Percentiles rank a stretch among this genome's conserved stretches.
These are phyloP conservation scores for Hirsutella rhossiliensis DNA, from an alignment of 2,329 filamentous ascomycete species.

Conservation along the genomic window DNA sequence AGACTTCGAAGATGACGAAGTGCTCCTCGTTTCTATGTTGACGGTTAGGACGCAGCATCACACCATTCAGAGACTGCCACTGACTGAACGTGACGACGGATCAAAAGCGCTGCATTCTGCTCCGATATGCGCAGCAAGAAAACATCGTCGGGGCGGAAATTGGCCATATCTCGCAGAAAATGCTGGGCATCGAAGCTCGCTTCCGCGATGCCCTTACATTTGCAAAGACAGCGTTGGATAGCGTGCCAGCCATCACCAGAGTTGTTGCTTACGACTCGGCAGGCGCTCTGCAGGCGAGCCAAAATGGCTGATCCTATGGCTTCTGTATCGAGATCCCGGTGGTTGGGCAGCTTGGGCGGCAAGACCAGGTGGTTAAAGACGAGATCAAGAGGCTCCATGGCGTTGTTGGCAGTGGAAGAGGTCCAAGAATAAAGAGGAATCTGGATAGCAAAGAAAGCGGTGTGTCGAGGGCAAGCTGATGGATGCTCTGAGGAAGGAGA, in stretches of 20 bases:
- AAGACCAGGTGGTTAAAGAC: slow-evolving; percentile 13
- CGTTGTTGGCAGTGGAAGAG: too few species aligned
- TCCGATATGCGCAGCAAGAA: slow-evolving; percentile 8
- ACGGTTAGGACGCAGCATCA: background rate
- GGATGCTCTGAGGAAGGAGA: too few species aligned
- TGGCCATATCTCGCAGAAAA: background rate
- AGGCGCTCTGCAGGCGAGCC: background rate
- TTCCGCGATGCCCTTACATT: background rate
- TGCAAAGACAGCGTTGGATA: background rate
- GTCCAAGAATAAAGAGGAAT: too few species aligned
- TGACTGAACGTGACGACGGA: slow-evolving; percentile 10
- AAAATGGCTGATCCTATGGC: slow-evolving; percentile 1
- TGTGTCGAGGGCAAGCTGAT: too few species aligned
- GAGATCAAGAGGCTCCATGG: background rate
- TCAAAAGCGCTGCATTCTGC: slow-evolving; percentile 21
- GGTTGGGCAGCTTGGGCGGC: slow-evolving; percentile 8
- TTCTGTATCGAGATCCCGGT: slow-evolving; percentile 2
- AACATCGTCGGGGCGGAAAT: background rate
- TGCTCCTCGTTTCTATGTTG: slow-evolving; percentile 4
- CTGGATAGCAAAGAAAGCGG: too few species aligned
- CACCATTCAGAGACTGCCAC: background rate
- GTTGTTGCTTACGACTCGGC: background rate
- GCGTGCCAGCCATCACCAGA: background rate
- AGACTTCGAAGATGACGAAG: slow-evolving; percentile 36
- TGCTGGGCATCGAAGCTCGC: background rate